Conservation (phyloP, 1,284 basidiomycete genomes). For the Puccinia triticina region DNA sequence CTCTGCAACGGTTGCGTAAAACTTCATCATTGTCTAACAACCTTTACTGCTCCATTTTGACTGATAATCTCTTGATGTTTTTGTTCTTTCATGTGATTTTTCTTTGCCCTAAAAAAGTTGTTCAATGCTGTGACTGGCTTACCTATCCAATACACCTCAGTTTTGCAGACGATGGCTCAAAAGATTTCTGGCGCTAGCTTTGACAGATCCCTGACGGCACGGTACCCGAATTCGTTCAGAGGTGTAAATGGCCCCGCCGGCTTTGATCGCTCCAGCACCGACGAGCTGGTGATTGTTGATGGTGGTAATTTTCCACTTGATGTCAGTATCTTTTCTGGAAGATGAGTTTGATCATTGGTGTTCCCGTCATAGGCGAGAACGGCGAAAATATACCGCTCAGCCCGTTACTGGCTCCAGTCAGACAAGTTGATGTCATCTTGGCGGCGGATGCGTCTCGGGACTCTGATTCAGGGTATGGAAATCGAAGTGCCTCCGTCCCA, state of each 20-base stretch:
- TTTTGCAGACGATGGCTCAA: not conserved
- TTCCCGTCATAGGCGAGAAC: slow-evolving; percentile 13
- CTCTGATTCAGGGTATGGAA: slow-evolving; percentile 63
- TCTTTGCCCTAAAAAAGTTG: no score
- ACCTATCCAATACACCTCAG: not conserved
- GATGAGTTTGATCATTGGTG: not conserved
- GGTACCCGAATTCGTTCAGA: slow-evolving; percentile 47
- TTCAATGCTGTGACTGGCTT: slow-evolving; percentile 12
- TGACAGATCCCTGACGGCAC: not conserved
- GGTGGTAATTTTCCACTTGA: slow-evolving; percentile 60
- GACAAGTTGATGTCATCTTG: slow-evolving; percentile 70
- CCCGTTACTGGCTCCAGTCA: slow-evolving; percentile 65
- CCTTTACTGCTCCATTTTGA: no score
- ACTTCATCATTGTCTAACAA: no score
- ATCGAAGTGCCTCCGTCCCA: slow-evolving; percentile 54
- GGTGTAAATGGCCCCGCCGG: slow-evolving; percentile 51
- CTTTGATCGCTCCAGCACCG: slow-evolving; percentile 54
- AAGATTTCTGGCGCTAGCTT: not conserved
- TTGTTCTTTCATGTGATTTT: no score
- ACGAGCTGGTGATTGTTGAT: slow-evolving; percentile 63
- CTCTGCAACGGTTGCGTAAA: slow-evolving; percentile 30
- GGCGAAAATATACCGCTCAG: slow-evolving; percentile 65
- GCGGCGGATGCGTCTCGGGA: slow-evolving; percentile 70
- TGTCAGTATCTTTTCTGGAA: no score
- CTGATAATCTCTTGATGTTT: no score